Evolutionary conservation across 192 early-diverging fungal genomes (phyloP).

Genomic region (Podila verticillata): DNA sequence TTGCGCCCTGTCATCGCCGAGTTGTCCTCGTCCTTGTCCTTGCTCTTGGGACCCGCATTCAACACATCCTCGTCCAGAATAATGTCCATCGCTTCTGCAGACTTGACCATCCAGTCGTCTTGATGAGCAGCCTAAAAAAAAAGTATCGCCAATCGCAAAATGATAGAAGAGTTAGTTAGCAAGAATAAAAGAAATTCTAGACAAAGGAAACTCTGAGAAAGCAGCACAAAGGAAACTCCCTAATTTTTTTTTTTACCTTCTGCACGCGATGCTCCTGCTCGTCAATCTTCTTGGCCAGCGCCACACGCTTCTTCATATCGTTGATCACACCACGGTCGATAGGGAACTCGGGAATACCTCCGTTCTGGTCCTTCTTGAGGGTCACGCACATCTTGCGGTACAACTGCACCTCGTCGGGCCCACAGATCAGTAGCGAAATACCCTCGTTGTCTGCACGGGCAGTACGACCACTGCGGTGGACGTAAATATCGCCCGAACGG

Average conservation of each 20-base stretch:
- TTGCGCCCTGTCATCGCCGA: conserved; percentile 47
- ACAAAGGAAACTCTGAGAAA: conserved; percentile 4
- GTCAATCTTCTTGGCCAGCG: conserved; percentile 86
- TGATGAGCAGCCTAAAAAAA: conserved; percentile 36
- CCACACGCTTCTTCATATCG: conserved; percentile 79
- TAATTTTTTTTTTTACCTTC: conserved; percentile 58
- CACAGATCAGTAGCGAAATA: conserved; percentile 82
- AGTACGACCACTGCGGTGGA: conserved; percentile 94
- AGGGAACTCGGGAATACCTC: conserved; percentile 80
- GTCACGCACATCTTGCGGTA: conserved; percentile 87
- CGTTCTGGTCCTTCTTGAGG: conserved; percentile 75
- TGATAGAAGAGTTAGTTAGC: neutral
- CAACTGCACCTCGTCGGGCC: conserved; percentile 83
- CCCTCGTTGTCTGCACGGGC: conserved; percentile 89
- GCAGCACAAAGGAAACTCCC: neutral
- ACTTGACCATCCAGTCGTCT: conserved; percentile 43
- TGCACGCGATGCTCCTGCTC: conserved; percentile 78
- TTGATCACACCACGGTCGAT: conserved; percentile 76
- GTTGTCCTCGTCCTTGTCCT: conserved; percentile 51
- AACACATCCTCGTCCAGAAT: conserved; percentile 39
- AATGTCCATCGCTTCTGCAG: conserved; percentile 47
- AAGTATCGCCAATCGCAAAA: neutral
- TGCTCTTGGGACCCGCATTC: conserved; percentile 18
- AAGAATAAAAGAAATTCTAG: conserved; percentile 53
- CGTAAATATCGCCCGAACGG: conserved; percentile 92